Percentiles rank a stretch among this genome's conserved stretches.
Conservation (phyloP, 2,329 filamentous ascomycete species). For the Trichoderma simmonsii region DNA sequence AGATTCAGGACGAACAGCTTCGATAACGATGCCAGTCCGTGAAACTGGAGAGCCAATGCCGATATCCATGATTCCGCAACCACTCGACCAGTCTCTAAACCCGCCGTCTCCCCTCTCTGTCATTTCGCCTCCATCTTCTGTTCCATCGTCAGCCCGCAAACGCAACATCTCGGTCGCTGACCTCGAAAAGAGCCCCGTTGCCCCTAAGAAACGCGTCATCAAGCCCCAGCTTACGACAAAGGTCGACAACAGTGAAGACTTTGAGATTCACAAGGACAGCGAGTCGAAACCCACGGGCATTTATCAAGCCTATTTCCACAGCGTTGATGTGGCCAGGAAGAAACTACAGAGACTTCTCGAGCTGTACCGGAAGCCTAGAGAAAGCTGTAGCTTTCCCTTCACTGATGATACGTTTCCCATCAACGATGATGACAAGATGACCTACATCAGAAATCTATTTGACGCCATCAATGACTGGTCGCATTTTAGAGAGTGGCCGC, state of each 20-base stretch:
- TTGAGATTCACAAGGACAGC: slow-evolving; percentile 14
- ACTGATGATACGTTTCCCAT: slow-evolving; percentile 21
- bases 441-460: slow-evolving; percentile 22
- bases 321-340: slow-evolving; percentile 2
- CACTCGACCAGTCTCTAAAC: not conserved
- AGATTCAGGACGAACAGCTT: not conserved
- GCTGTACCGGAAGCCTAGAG: slow-evolving; percentile 22
- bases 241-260: slow-evolving; percentile 18
- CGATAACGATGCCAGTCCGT: not conserved
- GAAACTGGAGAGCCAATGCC: not conserved
- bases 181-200: not conserved
- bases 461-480: slow-evolving; percentile 28
- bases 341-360: slow-evolving; percentile 11
- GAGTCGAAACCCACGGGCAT: slow-evolving; percentile 7
- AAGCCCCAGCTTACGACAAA: slow-evolving; percentile 17
- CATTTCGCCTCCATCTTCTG: not conserved
- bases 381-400: slow-evolving; percentile 20
- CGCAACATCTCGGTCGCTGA: not conserved
- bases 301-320: slow-evolving; percentile 17
- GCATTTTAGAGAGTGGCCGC: slow-evolving; percentile 25
- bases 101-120: not conserved
- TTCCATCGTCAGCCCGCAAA: not conserved
- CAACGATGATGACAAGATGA: slow-evolving; percentile 13
- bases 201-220: slow-evolving; percentile 17
- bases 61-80: not conserved